These are phyloP conservation scores for Plicaturopsis crispa DNA, from an alignment of 768 basidiomycete species.

Conservation along the genomic window DNA sequence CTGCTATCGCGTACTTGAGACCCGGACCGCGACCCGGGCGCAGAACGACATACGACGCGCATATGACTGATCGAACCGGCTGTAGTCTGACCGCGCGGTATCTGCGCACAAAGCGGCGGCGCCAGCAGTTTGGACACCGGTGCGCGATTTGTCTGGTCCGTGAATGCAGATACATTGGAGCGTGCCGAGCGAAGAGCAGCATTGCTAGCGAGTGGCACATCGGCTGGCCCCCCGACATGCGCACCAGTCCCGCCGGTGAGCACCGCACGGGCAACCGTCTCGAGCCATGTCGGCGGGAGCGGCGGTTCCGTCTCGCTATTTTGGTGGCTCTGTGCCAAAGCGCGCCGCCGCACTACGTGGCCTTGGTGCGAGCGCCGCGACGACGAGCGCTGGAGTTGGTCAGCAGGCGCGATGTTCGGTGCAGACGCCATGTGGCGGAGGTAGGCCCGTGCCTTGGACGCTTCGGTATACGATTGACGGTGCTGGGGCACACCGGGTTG, in stretches of 20 bases:
- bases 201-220: too few relatives aligned
- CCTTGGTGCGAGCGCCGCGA: neutral
- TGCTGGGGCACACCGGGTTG: neutral
- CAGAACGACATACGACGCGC: conserved; percentile 61
- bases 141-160: neutral
- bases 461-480: conserved; percentile 7
- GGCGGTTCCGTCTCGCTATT: conserved; percentile 38
- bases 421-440: conserved; percentile 71
- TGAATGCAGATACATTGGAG: neutral
- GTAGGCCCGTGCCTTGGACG: conserved; percentile 31
- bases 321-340: neutral
- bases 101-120: conserved; percentile 26
- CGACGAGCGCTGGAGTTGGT: conserved; percentile 9
- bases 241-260: conserved; percentile 43
- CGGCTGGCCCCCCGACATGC: conserved; percentile 33
- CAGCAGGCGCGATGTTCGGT: conserved; percentile 29
- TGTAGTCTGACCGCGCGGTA: conserved; percentile 20
- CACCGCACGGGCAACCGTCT: conserved; percentile 60
- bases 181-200: neutral
- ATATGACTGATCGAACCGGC: conserved; percentile 37
- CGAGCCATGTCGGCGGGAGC: conserved; percentile 63
- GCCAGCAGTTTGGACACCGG: conserved; percentile 9
- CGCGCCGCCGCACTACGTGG: conserved; percentile 3
- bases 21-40: conserved; percentile 54
- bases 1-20: conserved; percentile 31